Conservation (phyloP, 139 green algal genomes). For the Spirogloea muscicola region DNA sequence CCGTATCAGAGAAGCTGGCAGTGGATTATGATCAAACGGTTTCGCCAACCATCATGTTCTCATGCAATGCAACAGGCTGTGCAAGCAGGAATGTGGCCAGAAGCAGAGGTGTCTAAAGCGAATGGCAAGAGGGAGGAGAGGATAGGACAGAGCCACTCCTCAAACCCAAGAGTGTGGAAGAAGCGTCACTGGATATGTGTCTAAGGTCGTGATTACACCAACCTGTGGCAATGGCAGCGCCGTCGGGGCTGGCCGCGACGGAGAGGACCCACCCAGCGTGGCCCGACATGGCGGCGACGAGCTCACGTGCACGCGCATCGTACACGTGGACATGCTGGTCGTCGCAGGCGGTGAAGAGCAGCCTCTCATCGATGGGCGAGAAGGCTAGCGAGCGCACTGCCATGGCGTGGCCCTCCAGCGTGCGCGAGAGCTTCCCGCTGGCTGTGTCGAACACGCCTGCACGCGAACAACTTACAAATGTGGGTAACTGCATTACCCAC, state of each 20-base stretch:
- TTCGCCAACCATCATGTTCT: too few species aligned
- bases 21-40: too few species aligned
- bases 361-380: constrained; percentile 54
- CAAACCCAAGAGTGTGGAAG: constrained; percentile 2
- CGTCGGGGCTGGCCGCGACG: constrained; percentile 69
- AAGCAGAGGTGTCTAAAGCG: not conserved
- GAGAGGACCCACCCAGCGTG: constrained; percentile 86
- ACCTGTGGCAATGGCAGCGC: constrained; percentile 63
- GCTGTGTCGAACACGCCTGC: constrained; percentile 64
- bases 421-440: constrained; percentile 59
- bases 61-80: too few species aligned
- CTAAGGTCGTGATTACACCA: constrained; percentile 23
- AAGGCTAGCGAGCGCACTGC: constrained; percentile 77
- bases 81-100: too few species aligned
- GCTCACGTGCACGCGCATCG: constrained; percentile 65
- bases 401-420: constrained; percentile 76
- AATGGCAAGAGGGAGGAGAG: not conserved
- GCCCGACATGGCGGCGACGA: constrained; percentile 77
- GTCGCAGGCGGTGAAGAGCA: constrained; percentile 69
- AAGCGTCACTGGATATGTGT: too few species aligned
- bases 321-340: constrained; percentile 88
- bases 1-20: too few species aligned
- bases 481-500: too few species aligned
- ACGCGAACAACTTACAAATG: too few species aligned
- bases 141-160: not conserved